These are phyloP conservation scores for Vachellia pachyceras DNA, from an alignment of 306 rosid genomes.

Conservation along the genomic window DNA sequence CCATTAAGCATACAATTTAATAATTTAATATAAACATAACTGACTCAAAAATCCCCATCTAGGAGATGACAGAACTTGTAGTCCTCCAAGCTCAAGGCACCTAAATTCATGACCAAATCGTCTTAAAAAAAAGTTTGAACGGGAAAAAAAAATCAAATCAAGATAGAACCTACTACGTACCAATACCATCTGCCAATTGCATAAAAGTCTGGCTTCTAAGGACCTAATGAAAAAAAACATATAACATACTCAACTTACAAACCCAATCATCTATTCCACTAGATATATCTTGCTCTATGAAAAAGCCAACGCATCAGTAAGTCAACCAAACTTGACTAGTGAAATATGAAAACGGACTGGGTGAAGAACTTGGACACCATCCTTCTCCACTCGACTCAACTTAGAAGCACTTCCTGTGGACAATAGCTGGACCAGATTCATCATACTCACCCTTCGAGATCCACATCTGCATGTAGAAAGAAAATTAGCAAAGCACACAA, in stretches of 20 bases:
- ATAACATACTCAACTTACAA: conserved; percentile 53
- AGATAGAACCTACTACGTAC: conserved; percentile 48
- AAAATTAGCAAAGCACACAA: conserved; percentile 28
- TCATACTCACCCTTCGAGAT: conserved; percentile 78
- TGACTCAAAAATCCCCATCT: conserved; percentile 54
- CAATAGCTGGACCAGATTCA: conserved; percentile 79
- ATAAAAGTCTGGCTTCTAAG: conserved; percentile 55
- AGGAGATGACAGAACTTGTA: conserved; percentile 44
- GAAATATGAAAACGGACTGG: conserved; percentile 49
- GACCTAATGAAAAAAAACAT: conserved; percentile 41
- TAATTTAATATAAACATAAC: conserved; percentile 48
- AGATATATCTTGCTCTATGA: conserved; percentile 45
- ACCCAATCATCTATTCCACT: conserved; percentile 53
- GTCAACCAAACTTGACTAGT: conserved; percentile 55
- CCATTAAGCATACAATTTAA: conserved; percentile 39
- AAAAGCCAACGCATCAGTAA: conserved; percentile 51
- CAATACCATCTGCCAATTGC: conserved; percentile 50
- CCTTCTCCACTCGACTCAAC: conserved; percentile 36
- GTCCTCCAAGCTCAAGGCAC: conserved; percentile 50
- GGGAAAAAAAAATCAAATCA: conserved; percentile 43
- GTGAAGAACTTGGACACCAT: conserved; percentile 39
- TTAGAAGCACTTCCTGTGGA: conserved; percentile 79
- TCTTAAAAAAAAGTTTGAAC: conserved; percentile 17
- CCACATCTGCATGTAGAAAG: conserved; percentile 64
- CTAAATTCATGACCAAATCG: conserved; percentile 52